phyloP scores from a whole-genome alignment of 371 early-diverging fungal genomes.

The Furculomyces boomerangus region DNA sequence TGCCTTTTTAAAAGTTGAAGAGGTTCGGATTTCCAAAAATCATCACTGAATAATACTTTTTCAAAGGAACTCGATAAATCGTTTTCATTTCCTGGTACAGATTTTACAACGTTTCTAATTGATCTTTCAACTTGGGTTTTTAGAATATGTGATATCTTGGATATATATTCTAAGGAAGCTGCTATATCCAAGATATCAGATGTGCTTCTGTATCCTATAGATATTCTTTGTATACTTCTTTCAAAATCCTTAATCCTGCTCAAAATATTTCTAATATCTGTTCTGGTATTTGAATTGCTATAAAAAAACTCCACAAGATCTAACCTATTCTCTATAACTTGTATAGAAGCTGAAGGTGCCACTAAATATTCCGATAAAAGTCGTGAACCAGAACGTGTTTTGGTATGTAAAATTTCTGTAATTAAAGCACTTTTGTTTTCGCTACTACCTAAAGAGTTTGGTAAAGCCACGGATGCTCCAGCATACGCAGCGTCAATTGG shows the following conservation, averaged over 20 bases:
- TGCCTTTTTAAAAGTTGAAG: no score
- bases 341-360: slow-evolving; percentile 37
- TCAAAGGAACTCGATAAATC: no score
- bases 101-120: no score
- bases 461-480: neutral
- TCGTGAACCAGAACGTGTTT: slow-evolving; percentile 62
- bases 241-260: slow-evolving; percentile 45
- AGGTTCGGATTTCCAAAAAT: no score
- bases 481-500: slow-evolving; percentile 6
- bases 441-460: slow-evolving; percentile 1
- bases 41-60: no score
- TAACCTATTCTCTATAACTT: slow-evolving; percentile 36
- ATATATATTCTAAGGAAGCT: slow-evolving; percentile 11
- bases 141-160: slow-evolving; percentile 8
- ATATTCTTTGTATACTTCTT: slow-evolving; percentile 45
- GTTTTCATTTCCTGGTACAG: no score
- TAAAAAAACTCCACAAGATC: slow-evolving; percentile 49
- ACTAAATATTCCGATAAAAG: slow-evolving; percentile 35
- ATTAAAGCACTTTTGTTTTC: slow-evolving; percentile 38
- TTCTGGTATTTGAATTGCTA: slow-evolving; percentile 26
- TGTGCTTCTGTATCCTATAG: slow-evolving; percentile 39
- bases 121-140: no score
- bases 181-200: slow-evolving; percentile 43
- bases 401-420: slow-evolving; percentile 47
- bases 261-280: slow-evolving; percentile 29